These are phyloP conservation scores for Phyllosticta citriasiana DNA, from an alignment of 2,329 filamentous ascomycete genomes.

Conservation along the genomic window DNA sequence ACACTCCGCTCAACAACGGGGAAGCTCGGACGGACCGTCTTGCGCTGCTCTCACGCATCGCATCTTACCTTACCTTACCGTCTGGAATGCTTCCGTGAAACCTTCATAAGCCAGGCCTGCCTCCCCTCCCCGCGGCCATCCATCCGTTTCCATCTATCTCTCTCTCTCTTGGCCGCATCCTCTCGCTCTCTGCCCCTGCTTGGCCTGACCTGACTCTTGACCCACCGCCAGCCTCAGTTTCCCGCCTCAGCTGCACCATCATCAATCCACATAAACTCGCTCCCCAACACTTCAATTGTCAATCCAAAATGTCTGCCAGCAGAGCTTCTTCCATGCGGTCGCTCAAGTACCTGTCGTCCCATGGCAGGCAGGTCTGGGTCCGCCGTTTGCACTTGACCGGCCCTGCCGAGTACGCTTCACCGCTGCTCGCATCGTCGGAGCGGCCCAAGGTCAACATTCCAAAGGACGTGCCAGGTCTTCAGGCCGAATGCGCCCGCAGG, in stretches of 20 bases:
- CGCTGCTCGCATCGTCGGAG: conserved; percentile 37
- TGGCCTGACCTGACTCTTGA: background rate
- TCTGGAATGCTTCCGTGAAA: background rate
- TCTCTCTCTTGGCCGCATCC: background rate
- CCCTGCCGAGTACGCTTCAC: conserved; percentile 44
- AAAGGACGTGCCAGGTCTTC: conserved; percentile 41
- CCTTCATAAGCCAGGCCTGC: background rate
- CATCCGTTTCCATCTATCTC: background rate
- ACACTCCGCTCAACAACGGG: background rate
- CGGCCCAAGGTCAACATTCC: conserved; percentile 42
- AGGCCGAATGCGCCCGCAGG: conserved; percentile 41
- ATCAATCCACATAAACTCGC: background rate
- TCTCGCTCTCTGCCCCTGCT: background rate
- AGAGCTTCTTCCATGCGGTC: conserved; percentile 33
- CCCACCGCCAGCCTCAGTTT: background rate
- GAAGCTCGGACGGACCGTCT: background rate
- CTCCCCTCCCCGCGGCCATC: background rate
- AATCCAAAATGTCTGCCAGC: conserved; percentile 31
- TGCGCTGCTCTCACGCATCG: background rate
- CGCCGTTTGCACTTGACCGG: conserved; percentile 52
- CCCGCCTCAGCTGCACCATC: background rate
- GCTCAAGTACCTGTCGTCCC: conserved; percentile 30
- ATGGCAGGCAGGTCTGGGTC: conserved; percentile 21
- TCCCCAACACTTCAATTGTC: background rate
- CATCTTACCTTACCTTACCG: background rate